A percentile compares a stretch with the other conserved stretches of the same genome.
phyloP scores from a whole-genome alignment of 345 rosid species.

The Mercurialis annua region DNA sequence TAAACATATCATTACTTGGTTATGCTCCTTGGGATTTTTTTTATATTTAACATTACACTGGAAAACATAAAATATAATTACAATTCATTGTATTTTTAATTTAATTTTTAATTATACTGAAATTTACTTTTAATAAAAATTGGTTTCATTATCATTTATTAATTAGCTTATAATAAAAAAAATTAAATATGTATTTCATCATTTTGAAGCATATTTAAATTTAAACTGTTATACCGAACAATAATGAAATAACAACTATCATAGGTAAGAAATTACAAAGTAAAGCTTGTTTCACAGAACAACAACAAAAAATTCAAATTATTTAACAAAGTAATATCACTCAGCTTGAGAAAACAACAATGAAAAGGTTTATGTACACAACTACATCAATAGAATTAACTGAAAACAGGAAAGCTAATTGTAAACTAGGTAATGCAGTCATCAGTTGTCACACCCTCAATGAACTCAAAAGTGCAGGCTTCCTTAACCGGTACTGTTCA shows the following conservation, averaged over 20 bases:
- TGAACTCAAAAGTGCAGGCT: constrained; percentile 23
- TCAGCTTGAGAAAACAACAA: too few species aligned
- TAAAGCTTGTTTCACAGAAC: neutral
- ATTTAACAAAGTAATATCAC: neutral
- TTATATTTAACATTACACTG: neutral
- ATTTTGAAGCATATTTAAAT: too few species aligned
- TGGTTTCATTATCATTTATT: neutral
- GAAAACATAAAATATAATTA: neutral
- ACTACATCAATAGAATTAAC: constrained; percentile 6
- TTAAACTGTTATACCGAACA: too few species aligned
- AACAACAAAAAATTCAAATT: neutral
- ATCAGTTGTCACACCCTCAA: constrained; percentile 13
- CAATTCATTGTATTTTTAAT: neutral
- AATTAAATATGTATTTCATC: neutral
- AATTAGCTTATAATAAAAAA: neutral
- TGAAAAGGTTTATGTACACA: neutral
- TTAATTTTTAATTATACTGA: neutral
- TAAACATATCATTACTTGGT: neutral
- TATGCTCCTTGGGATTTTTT: neutral
- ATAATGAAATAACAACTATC: neutral
- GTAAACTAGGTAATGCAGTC: neutral
- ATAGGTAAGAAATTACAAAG: neutral
- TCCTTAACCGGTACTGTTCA: constrained; percentile 30
- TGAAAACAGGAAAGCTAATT: neutral
- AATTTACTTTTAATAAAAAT: too few species aligned